Conservation (phyloP, 2,329 filamentous ascomycete species). For the Epichloe glyceriae region DNA sequence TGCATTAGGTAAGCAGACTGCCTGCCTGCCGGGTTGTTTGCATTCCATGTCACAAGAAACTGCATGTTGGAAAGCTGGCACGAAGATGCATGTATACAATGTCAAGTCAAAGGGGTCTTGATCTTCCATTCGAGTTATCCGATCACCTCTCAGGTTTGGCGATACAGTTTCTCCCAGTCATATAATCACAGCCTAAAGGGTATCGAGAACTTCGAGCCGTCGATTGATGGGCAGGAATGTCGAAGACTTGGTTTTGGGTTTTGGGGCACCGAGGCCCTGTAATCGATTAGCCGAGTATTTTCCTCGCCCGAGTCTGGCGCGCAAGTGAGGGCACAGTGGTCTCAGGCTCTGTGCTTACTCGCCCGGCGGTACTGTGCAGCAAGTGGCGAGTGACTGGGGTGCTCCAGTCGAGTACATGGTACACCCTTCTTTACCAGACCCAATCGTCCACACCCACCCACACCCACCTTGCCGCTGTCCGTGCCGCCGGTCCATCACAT, state of each 20-base stretch:
- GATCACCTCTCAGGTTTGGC: no score
- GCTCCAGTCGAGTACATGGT: background rate
- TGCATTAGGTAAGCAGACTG: conserved; percentile 13
- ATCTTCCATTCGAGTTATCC: no score
- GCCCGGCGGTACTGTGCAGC: background rate
- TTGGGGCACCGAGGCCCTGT: background rate
- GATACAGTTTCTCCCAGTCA: no score
- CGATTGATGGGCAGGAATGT: background rate
- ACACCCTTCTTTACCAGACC: no score
- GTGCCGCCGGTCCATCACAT: conserved; percentile 1
- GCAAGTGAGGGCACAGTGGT: no score
- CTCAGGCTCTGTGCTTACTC: no score
- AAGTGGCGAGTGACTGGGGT: background rate
- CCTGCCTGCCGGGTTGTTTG: background rate
- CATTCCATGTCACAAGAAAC: background rate
- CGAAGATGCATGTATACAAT: no score
- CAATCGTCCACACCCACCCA: background rate
- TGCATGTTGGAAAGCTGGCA: no score
- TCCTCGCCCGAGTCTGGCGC: background rate
- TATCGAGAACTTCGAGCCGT: no score
- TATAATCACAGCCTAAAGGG: no score
- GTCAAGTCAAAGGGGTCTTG: no score
- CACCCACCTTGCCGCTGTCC: background rate
- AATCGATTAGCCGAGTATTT: conserved; percentile 6
- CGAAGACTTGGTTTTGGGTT: background rate